phyloP scores from a whole-genome alignment of 495 filamentous ascomycete genomes.

The Rusavskia elegans region DNA sequence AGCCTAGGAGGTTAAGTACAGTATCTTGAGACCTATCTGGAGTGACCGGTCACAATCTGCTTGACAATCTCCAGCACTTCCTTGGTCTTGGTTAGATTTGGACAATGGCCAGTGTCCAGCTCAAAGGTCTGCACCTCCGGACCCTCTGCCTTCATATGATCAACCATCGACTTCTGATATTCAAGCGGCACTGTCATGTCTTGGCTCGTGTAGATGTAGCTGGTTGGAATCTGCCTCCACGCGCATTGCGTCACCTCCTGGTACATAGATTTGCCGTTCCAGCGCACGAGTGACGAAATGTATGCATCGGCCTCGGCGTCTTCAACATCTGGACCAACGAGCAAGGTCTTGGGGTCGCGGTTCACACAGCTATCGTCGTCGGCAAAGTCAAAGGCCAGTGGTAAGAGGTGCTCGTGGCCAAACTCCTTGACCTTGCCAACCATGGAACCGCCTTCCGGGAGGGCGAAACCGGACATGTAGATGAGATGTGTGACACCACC shows the following conservation, averaged over 20 bases:
- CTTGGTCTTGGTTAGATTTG: conserved; percentile 6
- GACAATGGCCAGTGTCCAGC: conserved; percentile 7
- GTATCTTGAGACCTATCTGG: too few species aligned
- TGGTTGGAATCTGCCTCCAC: conserved; percentile 24
- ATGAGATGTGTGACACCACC: conserved; percentile 19
- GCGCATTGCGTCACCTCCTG: conserved; percentile 6
- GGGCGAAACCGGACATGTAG: conserved; percentile 17
- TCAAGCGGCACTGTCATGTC: conserved; percentile 20
- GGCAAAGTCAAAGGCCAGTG: conserved; percentile 17
- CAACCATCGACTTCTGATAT: conserved; percentile 26
- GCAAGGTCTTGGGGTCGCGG: conserved; percentile 10
- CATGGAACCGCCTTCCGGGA: conserved; percentile 13
- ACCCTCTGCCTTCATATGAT: conserved; percentile 19
- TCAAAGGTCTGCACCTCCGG: conserved; percentile 5
- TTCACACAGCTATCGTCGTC: conserved; percentile 13
- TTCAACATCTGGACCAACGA: conserved; percentile 1
- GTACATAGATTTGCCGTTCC: conserved; percentile 5
- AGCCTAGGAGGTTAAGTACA: too few species aligned
- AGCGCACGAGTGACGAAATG: conserved; percentile 2
- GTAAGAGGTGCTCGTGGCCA: conserved; percentile 15
- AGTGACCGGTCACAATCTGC: too few species aligned
- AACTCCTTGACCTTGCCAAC: conserved; percentile 17
- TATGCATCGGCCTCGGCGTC: conserved; percentile 3
- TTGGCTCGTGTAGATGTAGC: conserved; percentile 19
- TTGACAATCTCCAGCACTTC: conserved; percentile 5